A percentile compares a stretch with the other conserved stretches of the same genome.
phyloP scores from a whole-genome alignment of 2,329 filamentous ascomycete species.

The Apiospora sp. region DNA sequence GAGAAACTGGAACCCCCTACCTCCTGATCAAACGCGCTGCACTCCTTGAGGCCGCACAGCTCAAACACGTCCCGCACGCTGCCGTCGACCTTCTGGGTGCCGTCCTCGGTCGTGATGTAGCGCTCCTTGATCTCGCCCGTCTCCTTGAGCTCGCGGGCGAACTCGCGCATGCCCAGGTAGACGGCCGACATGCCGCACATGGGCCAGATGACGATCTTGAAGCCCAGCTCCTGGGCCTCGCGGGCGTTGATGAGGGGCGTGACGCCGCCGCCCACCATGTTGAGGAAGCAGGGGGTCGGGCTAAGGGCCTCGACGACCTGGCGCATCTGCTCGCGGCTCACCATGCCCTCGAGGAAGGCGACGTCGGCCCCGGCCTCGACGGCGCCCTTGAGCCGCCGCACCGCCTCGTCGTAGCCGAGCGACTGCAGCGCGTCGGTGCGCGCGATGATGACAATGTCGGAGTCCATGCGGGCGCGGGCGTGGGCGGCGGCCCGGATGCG shows the following conservation, averaged over 20 bases:
- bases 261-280: constrained; percentile 44
- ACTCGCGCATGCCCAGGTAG: constrained; percentile 42
- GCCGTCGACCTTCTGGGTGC: constrained; percentile 33
- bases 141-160: constrained; percentile 41
- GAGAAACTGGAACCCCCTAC: constrained; percentile 40
- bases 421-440: constrained; percentile 63
- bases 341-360: constrained; percentile 61
- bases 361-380: constrained; percentile 59
- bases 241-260: constrained; percentile 40
- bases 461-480: constrained; percentile 47
- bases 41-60: constrained; percentile 40
- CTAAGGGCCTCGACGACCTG: constrained; percentile 45
- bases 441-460: constrained; percentile 65
- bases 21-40: constrained; percentile 40
- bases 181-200: constrained; percentile 41
- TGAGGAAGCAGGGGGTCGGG: constrained; percentile 43
- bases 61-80: constrained; percentile 42
- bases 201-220: constrained; percentile 44
- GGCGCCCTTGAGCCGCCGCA: constrained; percentile 54
- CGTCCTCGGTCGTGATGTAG: constrained; percentile 34
- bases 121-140: constrained; percentile 42
- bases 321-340: constrained; percentile 51
- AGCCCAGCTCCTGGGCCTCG: constrained; percentile 41
- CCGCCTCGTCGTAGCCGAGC: constrained; percentile 59
- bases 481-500: constrained; percentile 43